These are phyloP conservation scores for Larix sibirica DNA, from an alignment of 83 land plant species.

Conservation along the genomic window DNA sequence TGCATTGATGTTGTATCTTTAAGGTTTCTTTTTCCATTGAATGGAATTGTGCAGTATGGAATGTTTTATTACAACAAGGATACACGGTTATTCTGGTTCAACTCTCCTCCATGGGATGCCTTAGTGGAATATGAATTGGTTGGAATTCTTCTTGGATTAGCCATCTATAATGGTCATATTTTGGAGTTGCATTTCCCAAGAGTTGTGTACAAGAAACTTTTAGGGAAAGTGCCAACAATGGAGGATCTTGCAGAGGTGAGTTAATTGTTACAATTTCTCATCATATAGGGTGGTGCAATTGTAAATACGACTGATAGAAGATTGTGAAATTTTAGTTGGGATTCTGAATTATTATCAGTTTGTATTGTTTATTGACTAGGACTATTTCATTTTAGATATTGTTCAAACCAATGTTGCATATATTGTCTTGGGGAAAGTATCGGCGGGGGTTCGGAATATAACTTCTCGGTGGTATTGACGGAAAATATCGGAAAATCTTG, in stretches of 20 bases:
- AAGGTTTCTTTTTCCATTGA: neutral
- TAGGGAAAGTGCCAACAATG: slow-evolving; percentile 14
- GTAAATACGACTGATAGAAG: too few relatives aligned
- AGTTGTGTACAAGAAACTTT: slow-evolving; percentile 28
- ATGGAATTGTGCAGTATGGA: slow-evolving; percentile 22
- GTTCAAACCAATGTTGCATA: neutral
- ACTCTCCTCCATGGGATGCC: slow-evolving; percentile 23
- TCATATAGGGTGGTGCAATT: too few relatives aligned
- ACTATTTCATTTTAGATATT: neutral
- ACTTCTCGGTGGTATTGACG: too few relatives aligned
- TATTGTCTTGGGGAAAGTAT: too few relatives aligned
- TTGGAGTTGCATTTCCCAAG: slow-evolving; percentile 29
- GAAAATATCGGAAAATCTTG: too few relatives aligned
- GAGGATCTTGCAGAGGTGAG: slow-evolving; percentile 26
- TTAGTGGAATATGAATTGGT: slow-evolving; percentile 30
- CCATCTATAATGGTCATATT: slow-evolving; percentile 39
- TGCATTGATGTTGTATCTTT: neutral
- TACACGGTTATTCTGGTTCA: slow-evolving; percentile 31
- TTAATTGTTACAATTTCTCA: neutral
- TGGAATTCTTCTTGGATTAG: slow-evolving; percentile 31
- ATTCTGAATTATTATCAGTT: too few relatives aligned
- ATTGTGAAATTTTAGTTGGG: too few relatives aligned
- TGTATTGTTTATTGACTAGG: neutral
- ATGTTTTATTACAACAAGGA: slow-evolving; percentile 36
- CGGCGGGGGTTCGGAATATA: too few relatives aligned